phyloP scores from a whole-genome alignment of 345 rosid species.

The Linum tenue region DNA sequence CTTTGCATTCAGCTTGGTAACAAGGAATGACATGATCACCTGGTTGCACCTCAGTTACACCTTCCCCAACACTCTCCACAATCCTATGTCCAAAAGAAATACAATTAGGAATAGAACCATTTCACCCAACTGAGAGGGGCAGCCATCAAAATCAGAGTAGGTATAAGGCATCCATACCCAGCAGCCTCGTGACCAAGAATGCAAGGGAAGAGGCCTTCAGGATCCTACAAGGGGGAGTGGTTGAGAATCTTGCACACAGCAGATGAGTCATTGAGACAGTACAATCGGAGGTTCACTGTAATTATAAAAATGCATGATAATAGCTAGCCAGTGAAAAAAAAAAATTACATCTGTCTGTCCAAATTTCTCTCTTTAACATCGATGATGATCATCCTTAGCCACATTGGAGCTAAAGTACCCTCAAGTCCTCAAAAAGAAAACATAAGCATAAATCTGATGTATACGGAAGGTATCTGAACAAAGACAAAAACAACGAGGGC shows the following conservation, averaged over 20 bases:
- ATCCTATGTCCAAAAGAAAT: conserved; percentile 32
- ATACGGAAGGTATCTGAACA: background rate
- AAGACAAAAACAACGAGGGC: background rate
- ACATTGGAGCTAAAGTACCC: background rate
- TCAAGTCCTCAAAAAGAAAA: background rate
- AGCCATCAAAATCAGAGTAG: conserved; percentile 3
- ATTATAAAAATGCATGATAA: too few species aligned
- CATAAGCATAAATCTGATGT: background rate
- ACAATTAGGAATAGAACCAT: background rate
- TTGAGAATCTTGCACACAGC: conserved; percentile 1
- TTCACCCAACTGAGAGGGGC: background rate
- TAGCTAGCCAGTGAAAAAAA: too few species aligned
- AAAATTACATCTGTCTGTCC: too few species aligned
- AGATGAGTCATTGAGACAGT: background rate
- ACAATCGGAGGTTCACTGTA: too few species aligned
- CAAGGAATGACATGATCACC: conserved; percentile 98
- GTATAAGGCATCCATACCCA: conserved; percentile 41
- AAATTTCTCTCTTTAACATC: background rate
- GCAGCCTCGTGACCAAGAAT: conserved; percentile 98
- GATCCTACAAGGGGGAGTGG: conserved; percentile 48
- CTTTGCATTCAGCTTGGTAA: conserved; percentile 97
- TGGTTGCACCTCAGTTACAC: conserved; percentile 77
- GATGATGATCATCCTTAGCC: background rate
- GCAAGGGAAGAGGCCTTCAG: conserved; percentile 93
- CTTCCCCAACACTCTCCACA: conserved; percentile 98